Evolutionary conservation across 192 early-diverging fungal species (phyloP), one percentile per base, ranked within the genome.

Genomic region (Podila minutissima): DNA sequence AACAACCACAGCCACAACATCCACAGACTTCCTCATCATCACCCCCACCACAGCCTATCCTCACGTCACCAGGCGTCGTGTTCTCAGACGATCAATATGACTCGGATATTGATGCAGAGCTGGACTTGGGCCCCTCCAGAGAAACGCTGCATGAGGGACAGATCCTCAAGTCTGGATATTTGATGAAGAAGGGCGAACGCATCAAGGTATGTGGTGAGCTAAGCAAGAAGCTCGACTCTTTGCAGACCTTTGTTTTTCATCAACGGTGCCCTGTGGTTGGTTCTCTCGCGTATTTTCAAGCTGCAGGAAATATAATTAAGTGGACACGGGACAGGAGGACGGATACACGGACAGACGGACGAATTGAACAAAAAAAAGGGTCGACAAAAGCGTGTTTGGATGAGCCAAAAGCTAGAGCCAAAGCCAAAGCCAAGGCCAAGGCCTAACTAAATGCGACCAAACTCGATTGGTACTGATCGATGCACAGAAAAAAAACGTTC

Each of bases 161-260:
- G 59, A 78, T 89, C 32, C 65, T 88, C 38, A 84, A 85, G 62
- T 67, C 88, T 20, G 90, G 88, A n/a, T 91, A 87, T 64, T 72
- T 91, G 55, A 55, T 73, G 51, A 89, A 91, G 81, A 89, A 88
- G 59, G 86, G 86, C 58, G 88, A 88, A 57, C 89, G 86, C 37
- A 83, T 88, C 72, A 88, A 87, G 74, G 89, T 90, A 81, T 60
- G 15, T 46, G 41, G 41, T 46, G 41, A 46, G 41, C 41, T 46
- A 46, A 46, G 41, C 41, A 37, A 10, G 10, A 37, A 37, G 9
- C 35, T 10, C 35, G 35, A 37, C 35, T 37, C 35, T 37, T 37
- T 8, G 35, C 1, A 37, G 5, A 17, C 41, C 41, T 15, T 46
- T 17, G 41, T 15, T 46, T 46, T 46, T 46, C 41, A 17, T 37